Conservation (phyloP, 2,329 filamentous ascomycete species). For the Penicillium sp. region DNA sequence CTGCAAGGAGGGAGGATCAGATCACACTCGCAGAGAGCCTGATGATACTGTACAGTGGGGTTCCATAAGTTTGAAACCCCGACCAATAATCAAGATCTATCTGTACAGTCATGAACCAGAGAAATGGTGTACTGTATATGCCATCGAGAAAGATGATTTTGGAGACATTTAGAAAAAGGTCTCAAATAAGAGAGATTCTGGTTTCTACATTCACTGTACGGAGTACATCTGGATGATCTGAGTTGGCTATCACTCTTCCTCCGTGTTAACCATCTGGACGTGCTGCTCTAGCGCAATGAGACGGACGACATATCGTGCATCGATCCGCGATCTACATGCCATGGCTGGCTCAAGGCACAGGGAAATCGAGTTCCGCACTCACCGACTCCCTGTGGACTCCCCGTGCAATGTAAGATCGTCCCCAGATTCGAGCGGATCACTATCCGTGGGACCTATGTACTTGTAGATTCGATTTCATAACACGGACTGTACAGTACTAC, state of each 20-base stretch:
- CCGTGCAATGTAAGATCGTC: slow-evolving; percentile 15
- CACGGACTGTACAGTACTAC: neutral
- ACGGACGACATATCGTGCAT: neutral
- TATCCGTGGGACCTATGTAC: neutral
- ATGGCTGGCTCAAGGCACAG: slow-evolving; percentile 2
- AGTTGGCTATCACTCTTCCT: neutral
- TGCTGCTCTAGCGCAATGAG: neutral
- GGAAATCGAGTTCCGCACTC: slow-evolving; percentile 13
- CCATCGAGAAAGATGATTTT: too few relatives aligned
- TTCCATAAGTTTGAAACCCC: too few relatives aligned
- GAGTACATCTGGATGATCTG: neutral
- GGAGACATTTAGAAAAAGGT: too few relatives aligned
- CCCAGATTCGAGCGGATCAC: slow-evolving; percentile 14
- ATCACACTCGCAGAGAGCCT: neutral
- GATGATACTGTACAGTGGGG: neutral
- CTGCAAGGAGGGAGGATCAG: slow-evolving; percentile 15
- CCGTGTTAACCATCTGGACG: neutral
- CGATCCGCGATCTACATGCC: slow-evolving; percentile 19
- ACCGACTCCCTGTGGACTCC: slow-evolving; percentile 6
- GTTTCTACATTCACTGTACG: too few relatives aligned
- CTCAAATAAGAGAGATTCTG: too few relatives aligned
- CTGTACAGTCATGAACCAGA: too few relatives aligned
- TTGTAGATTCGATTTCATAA: slow-evolving; percentile 1
- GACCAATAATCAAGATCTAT: too few relatives aligned
- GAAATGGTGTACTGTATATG: too few relatives aligned